Percentiles rank a stretch among this genome's conserved stretches.
Conservation (phyloP, 306 rosid genomes). For the Casuarina glauca region DNA sequence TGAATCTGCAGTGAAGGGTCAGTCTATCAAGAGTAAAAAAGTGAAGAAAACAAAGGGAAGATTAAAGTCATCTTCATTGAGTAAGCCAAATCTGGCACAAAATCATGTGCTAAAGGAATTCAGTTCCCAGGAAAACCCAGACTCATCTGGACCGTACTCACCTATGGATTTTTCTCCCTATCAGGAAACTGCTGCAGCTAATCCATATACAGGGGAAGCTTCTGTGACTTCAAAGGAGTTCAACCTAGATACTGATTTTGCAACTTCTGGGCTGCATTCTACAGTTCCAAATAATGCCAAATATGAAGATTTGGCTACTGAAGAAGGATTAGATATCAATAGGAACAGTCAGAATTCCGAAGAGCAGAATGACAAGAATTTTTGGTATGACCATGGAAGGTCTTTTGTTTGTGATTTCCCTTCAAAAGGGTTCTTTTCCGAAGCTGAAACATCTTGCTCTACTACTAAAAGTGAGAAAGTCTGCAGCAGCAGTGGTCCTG, state of each 20-base stretch:
- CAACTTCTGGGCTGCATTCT: slow-evolving; percentile 29
- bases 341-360: slow-evolving; percentile 30
- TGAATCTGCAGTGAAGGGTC: slow-evolving; percentile 42
- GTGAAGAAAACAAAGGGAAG: slow-evolving; percentile 51
- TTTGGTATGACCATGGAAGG: slow-evolving; percentile 20
- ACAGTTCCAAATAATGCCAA: slow-evolving; percentile 33
- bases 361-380: slow-evolving; percentile 22
- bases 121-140: slow-evolving; percentile 45
- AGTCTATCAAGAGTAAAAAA: slow-evolving; percentile 54
- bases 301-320: slow-evolving; percentile 38
- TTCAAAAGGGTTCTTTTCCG: slow-evolving; percentile 35
- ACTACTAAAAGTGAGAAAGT: slow-evolving; percentile 38
- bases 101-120: slow-evolving; percentile 47
- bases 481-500: slow-evolving; percentile 23
- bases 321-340: slow-evolving; percentile 23
- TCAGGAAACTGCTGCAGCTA: slow-evolving; percentile 49
- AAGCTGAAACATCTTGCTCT: slow-evolving; percentile 39
- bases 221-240: slow-evolving; percentile 33
- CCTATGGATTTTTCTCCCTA: slow-evolving; percentile 96
- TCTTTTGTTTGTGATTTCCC: slow-evolving; percentile 19
- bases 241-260: slow-evolving; percentile 15
- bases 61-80: slow-evolving; percentile 41
- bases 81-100: slow-evolving; percentile 41
- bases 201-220: slow-evolving; percentile 40
- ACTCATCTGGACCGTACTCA: slow-evolving; percentile 56